Percentiles rank a stretch among this genome's conserved stretches.
Conservation (phyloP, 2,329 filamentous ascomycete species). For the Aspergillus sp. region DNA sequence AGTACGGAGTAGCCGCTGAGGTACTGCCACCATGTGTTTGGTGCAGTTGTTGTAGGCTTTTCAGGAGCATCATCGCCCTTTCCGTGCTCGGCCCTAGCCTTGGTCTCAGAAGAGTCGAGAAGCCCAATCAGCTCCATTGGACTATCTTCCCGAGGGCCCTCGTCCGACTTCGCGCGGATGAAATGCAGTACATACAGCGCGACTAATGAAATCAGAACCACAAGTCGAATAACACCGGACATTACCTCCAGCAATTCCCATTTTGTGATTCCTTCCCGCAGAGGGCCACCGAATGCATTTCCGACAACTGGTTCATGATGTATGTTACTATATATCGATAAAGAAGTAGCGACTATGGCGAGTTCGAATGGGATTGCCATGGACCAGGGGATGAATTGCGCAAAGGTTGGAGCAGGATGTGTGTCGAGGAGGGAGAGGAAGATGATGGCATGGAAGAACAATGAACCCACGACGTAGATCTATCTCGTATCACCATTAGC, state of each 20-base stretch:
- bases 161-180: constrained; percentile 37
- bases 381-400: constrained; percentile 74
- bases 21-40: constrained; percentile 86
- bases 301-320: constrained; percentile 58
- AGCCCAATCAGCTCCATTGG: constrained; percentile 39
- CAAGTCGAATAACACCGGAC: constrained; percentile 61
- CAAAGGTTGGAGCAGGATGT: constrained; percentile 68
- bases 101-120: constrained; percentile 32
- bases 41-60: constrained; percentile 38
- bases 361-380: constrained; percentile 65
- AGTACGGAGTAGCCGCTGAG: constrained; percentile 85
- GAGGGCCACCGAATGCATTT: constrained; percentile 37
- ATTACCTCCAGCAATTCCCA: constrained; percentile 38
- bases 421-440: constrained; percentile 82
- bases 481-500: constrained; percentile 30
- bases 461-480: constrained; percentile 78
- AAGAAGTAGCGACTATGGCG: constrained; percentile 61
- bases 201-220: constrained; percentile 56
- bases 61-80: constrained; percentile 46
- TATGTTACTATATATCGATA: constrained; percentile 60
- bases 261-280: constrained; percentile 34
- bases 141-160: constrained; percentile 24
- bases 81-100: constrained; percentile 40
- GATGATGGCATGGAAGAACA: constrained; percentile 80
- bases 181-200: constrained; percentile 51